Evolutionary conservation across 768 basidiomycete genomes (phyloP).

Genomic region (Obba rivulosa): DNA sequence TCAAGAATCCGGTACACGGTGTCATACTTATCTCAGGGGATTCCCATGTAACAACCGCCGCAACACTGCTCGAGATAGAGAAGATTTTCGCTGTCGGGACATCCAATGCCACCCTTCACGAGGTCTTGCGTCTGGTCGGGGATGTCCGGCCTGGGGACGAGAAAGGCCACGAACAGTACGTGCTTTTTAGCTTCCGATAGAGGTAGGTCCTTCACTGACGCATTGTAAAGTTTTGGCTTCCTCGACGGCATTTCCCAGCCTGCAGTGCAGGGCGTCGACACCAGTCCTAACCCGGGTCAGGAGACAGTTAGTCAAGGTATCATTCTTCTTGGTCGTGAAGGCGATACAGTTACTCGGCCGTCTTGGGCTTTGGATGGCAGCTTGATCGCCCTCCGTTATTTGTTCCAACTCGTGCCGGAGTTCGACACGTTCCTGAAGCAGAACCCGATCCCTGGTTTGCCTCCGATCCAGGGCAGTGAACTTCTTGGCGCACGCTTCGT

Average conservation of each 20-base stretch:
- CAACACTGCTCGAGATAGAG: conserved; percentile 14
- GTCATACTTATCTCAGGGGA: conserved; percentile 47
- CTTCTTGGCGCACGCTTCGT: conserved; percentile 29
- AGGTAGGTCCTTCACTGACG: too few relatives aligned
- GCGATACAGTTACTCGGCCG: conserved; percentile 25
- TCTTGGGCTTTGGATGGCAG: conserved; percentile 26
- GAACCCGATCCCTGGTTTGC: conserved; percentile 18
- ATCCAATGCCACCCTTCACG: conserved; percentile 32
- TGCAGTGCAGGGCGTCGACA: conserved; percentile 23
- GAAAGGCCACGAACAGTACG: conserved; percentile 25
- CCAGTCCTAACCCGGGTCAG: conserved; percentile 15
- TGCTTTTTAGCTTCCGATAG: too few relatives aligned
- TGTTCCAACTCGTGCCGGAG: conserved; percentile 31
- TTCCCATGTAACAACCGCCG: conserved; percentile 29
- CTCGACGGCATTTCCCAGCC: conserved; percentile 28
- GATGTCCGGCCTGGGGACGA: conserved; percentile 23
- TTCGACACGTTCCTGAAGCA: conserved; percentile 23
- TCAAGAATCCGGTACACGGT: conserved; percentile 42
- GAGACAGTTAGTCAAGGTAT: conserved; percentile 22
- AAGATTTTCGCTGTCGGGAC: conserved; percentile 23
- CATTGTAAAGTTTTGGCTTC: conserved; percentile 19
- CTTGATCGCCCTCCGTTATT: conserved; percentile 27
- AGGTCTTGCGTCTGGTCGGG: conserved; percentile 32
- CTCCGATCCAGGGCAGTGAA: conserved; percentile 17
- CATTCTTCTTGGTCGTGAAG: conserved; percentile 18